Evolutionary conservation across 2,329 filamentous ascomycete genomes (phyloP), one percentile per base, ranked within the genome.

Genomic region (Sclerotinia trifoliorum): DNA sequence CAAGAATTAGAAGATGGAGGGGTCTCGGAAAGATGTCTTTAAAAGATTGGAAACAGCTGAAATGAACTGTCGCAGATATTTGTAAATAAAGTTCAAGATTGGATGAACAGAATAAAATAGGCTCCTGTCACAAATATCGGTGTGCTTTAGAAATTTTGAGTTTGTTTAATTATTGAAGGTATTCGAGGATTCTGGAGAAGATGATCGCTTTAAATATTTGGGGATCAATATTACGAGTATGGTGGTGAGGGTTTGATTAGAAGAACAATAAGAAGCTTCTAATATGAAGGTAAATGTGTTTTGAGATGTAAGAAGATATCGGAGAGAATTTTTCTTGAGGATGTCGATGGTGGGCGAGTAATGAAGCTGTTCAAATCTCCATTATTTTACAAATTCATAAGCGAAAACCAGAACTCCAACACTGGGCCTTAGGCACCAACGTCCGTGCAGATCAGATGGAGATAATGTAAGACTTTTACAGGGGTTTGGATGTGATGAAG

Each of bases 91-190:
- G 21, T 24, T 60, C 32, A 49, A 44, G 29, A 32, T 42, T 42
- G 15, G 3, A 24, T 49, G 46, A 52, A 49, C 24, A 51, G 32
- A 57, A 70, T 32, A 57, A 46, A 68, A 65, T 73, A 72, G 68
- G 73, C 72, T 75, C 72, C 73, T 74, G 72, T 74, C 60, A 74
- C 74, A 71, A 71, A 75, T 75, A 73, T 75, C 71, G 72, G 73
- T 70, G 74, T 70, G 72, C 69, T 72, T 71, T 49, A 13, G 61
- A 62, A 67, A 60, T 64, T 68, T 57, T 66, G 70, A 69, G 51
- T 24, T 48, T 52, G 44, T 66, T 46, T 35, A 35, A 35, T 35
- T 49, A 32, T 60, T 39, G 17, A 66, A 42, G 42, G 17, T 44
- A 15, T 66, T 66, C n/a, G 54, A 51, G 26, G 32, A 39, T 52